Base-by-base conservation (phyloP, 495 filamentous ascomycete genomes). In the Daldinia decipiens region DNA sequence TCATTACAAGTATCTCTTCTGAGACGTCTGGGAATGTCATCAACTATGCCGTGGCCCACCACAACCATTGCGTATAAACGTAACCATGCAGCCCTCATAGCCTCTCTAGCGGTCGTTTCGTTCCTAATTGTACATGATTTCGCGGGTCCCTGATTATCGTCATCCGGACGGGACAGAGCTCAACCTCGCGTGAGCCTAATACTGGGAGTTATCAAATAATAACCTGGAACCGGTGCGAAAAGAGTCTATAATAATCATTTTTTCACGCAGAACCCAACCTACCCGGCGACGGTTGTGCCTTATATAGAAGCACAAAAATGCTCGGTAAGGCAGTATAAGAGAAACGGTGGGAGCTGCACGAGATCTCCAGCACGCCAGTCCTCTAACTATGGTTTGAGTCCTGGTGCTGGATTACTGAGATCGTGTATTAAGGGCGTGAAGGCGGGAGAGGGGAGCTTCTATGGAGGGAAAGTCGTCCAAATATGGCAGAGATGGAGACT, bases 41-140 rank as follows among this genome's bases (percentile, higher is more conserved):
- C 59, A 45, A 67, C 61, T 68, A 70, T 43, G 43, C 58, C 39
- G 62, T 38, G 54, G 59, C 62, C 68, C 36, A 34, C 65, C 62
- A 71, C 72, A 45, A 59, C 62, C 65, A 58, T 59, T 67, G 62
- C 59, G 56, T 40, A 31, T 68, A 53, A 72, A 55, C 50, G 63
- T 65, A 70, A 71, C 52, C 62, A 75, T 64, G 75, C 67, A 67
- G 55, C 65, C 65, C 51, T 63, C 59, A 32, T 56, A 61, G 15
- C 67, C 73, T 57, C 68, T 68, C 73, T 75, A 73, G 61, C 51
- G 69, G 53, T 67, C 66, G 52, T 51, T 59, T 11, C 63, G 24
- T 68, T 72, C 75, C 75, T 66, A 74, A 72, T 68, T 58, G 64
- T 76, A 77, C 73, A 77, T 62, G 39, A 69, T 68, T 74, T 55